These are phyloP conservation scores for Gossypium aridum DNA, from an alignment of 441 rosid genomes.

Conservation along the genomic window DNA sequence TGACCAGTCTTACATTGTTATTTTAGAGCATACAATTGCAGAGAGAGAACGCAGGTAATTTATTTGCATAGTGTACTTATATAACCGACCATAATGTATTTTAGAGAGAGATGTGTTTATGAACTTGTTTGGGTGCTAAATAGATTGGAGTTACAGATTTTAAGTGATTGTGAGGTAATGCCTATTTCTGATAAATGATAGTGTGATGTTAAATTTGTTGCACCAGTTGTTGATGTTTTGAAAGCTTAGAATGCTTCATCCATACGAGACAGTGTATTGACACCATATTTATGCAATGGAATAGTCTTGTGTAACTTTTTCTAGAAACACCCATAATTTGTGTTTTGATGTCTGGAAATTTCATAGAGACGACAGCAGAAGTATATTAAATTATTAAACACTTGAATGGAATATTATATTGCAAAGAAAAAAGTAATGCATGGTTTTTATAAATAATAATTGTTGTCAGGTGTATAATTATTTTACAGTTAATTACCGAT, in stretches of 20 bases:
- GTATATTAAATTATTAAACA: background rate
- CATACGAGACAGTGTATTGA: background rate
- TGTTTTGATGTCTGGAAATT: conserved; percentile 3
- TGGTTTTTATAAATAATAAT: background rate
- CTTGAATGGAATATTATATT: conserved; percentile 1
- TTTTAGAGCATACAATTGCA: conserved; percentile 88
- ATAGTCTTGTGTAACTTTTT: background rate
- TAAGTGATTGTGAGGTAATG: background rate
- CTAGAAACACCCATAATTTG: background rate
- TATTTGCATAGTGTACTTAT: background rate
- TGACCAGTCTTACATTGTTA: conserved; percentile 78
- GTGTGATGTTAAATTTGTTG: background rate
- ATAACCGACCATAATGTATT: background rate
- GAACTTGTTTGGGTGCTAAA: background rate
- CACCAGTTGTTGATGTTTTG: background rate
- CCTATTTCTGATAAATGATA: background rate
- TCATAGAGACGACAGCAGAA: background rate
- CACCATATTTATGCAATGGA: background rate
- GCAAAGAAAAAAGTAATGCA: conserved; percentile 3
- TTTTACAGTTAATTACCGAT: background rate
- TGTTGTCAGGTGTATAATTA: background rate
- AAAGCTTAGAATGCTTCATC: background rate
- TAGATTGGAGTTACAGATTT: background rate
- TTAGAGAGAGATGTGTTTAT: background rate
- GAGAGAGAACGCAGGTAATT: conserved; percentile 97